Conservation (phyloP, 2,329 filamentous ascomycete species). For the Waltergamsia citrina region DNA sequence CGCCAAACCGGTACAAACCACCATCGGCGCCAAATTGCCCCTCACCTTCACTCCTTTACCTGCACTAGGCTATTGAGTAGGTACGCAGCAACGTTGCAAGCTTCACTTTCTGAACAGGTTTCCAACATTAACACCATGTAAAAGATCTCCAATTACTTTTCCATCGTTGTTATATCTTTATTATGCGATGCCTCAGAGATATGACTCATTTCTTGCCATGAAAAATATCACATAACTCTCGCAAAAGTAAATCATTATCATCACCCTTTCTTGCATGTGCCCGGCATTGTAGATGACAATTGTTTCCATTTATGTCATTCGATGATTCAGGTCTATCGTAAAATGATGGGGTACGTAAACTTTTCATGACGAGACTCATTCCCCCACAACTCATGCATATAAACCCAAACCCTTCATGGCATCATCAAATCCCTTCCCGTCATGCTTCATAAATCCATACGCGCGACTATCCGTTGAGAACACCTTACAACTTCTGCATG, state of each 20-base stretch:
- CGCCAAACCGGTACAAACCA: conserved; percentile 4
- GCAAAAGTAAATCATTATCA: neutral
- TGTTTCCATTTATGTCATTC: conserved; percentile 1
- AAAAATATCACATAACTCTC: too few species aligned
- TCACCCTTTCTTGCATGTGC: neutral
- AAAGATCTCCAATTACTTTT: too few species aligned
- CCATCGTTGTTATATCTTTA: too few species aligned
- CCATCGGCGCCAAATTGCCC: neutral
- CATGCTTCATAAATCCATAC: conserved; percentile 6
- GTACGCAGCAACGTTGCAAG: too few species aligned
- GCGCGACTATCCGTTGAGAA: conserved; percentile 2
- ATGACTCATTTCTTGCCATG: too few species aligned
- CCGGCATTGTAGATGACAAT: neutral
- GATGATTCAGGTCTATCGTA: conserved; percentile 2
- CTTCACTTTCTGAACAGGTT: too few species aligned
- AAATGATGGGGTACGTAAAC: neutral
- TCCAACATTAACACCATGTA: too few species aligned
- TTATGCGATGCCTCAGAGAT: too few species aligned
- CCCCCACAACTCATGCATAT: conserved; percentile 1
- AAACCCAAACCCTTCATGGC: conserved; percentile 2
- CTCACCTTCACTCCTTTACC: conserved; percentile 1
- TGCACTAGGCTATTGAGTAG: neutral
- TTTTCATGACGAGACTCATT: conserved; percentile 4
- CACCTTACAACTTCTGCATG: conserved; percentile 81
- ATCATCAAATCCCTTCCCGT: conserved; percentile 4